Base-by-base conservation (phyloP, 305 asterid species). In the Striga hermonthica region DNA sequence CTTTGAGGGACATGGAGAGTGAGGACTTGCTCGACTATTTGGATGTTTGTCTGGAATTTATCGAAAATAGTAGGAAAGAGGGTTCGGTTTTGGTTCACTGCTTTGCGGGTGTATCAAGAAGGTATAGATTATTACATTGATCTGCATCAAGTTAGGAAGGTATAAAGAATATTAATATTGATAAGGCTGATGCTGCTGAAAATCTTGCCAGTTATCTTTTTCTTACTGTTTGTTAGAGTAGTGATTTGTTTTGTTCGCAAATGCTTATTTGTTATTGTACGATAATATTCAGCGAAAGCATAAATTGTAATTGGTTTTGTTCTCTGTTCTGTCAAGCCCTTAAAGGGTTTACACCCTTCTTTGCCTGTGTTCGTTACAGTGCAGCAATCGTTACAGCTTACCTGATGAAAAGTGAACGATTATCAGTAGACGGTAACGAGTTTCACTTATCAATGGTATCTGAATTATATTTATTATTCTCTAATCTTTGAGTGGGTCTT, bases 71-170 rank as follows among this genome's bases (percentile, higher is more conserved):
- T 78, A 84, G 95, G 79, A 88, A 82, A 79, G 78, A 85, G 74
- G 99, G 97, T 59, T 79, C 92, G 11, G 80, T 90, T 67, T 75
- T 93, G 86, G 96, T 93, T 73, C 97, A 93, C 78, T 93, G 99
- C 78, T 93, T 90, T 84, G 99, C 99, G 31, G 99, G 99, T 67
- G 96, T 93, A 66, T 93, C 99, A 67, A 88, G 99, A 81, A 93
- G 99, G 99, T 90, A 79, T 36, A 40, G 31, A 14, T 65, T 68
- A 41, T 53, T 41, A 22, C 14, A 22, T 35, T 53, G 60, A 36
- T 64, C 57, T 44, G 9, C 67, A 57, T 12, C 13, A 43, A 45
- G 55, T 54, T 40, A 69, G 6, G 70, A 37, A 22, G 31, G 31
- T 22, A 22, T 58, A 62, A 69, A 7, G 60, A 60, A 13, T 66